phyloP scores from a whole-genome alignment of 352 stramenopile species.

The Pythium folliculosum region DNA sequence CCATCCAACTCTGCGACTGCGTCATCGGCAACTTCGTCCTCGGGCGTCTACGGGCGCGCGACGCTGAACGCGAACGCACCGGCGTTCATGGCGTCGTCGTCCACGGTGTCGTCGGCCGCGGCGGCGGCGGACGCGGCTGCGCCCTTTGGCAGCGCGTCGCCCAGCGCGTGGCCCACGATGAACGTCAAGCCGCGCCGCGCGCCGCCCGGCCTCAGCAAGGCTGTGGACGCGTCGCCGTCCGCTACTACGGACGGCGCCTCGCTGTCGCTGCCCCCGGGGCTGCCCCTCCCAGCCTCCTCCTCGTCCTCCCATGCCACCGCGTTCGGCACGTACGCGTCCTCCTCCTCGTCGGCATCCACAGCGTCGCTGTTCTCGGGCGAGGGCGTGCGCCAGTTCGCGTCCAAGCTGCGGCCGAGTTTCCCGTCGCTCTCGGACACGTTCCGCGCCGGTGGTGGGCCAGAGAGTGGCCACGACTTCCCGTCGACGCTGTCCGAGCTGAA shows the following conservation, averaged over 20 bases:
- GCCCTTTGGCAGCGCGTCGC: slow-evolving; percentile 22
- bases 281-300: slow-evolving; percentile 6
- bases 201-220: slow-evolving; percentile 47
- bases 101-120: not conserved
- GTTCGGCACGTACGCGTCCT: slow-evolving; percentile 17
- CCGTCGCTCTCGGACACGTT: slow-evolving; percentile 20
- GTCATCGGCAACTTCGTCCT: not conserved
- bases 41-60: slow-evolving; percentile 15
- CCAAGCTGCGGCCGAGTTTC: slow-evolving; percentile 17
- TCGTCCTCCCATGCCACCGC: not conserved
- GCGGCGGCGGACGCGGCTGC: not conserved
- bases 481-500: slow-evolving; percentile 67
- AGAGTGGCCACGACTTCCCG: slow-evolving; percentile 37
- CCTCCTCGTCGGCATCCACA: not conserved
- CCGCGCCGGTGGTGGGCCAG: not conserved
- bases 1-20: not conserved
- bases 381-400: slow-evolving; percentile 20
- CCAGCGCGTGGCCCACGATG: slow-evolving; percentile 23
- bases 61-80: slow-evolving; percentile 28
- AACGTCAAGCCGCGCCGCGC: slow-evolving; percentile 40
- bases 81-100: slow-evolving; percentile 23
- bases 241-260: not conserved
- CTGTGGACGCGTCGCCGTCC: not conserved
- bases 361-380: slow-evolving; percentile 24
- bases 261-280: slow-evolving; percentile 18